Evolutionary conservation across 1,284 basidiomycete species (phyloP).

Genomic region (Ganoderma meredithae): DNA sequence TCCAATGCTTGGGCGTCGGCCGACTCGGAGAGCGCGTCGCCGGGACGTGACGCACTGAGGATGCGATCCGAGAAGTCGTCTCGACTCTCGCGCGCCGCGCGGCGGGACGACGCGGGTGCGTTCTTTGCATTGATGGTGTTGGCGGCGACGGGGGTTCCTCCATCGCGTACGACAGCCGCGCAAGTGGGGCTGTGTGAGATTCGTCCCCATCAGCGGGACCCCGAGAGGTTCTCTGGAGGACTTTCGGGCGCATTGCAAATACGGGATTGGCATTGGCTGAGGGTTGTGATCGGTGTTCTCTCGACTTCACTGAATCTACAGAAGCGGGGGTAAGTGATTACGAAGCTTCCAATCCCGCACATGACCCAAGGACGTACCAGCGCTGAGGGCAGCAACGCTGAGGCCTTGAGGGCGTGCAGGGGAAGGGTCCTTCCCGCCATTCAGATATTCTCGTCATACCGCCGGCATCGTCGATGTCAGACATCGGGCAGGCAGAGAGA

Average conservation of each 20-base stretch:
- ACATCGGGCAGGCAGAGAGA: conserved; percentile 1
- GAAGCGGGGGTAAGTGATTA: conserved; percentile 1
- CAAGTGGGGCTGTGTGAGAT: not conserved
- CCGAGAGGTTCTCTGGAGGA: not conserved
- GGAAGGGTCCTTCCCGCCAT: not conserved
- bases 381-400: not conserved
- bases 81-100: conserved; percentile 6
- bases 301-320: not conserved
- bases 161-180: not conserved
- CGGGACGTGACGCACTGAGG: not conserved
- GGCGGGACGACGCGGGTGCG: not conserved
- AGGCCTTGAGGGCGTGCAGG: not conserved
- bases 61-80: not conserved
- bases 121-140: not conserved
- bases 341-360: not conserved
- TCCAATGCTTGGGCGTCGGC: not conserved
- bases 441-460: conserved; percentile 13
- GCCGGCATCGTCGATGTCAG: conserved; percentile 16
- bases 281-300: not conserved
- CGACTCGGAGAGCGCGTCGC: not conserved
- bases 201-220: conserved; percentile 5
- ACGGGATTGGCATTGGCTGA: conserved; percentile 5
- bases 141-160: not conserved
- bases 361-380: not conserved
- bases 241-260: not conserved